Conservation (phyloP, 352 stramenopile species). For the Pythium aquatile region DNA sequence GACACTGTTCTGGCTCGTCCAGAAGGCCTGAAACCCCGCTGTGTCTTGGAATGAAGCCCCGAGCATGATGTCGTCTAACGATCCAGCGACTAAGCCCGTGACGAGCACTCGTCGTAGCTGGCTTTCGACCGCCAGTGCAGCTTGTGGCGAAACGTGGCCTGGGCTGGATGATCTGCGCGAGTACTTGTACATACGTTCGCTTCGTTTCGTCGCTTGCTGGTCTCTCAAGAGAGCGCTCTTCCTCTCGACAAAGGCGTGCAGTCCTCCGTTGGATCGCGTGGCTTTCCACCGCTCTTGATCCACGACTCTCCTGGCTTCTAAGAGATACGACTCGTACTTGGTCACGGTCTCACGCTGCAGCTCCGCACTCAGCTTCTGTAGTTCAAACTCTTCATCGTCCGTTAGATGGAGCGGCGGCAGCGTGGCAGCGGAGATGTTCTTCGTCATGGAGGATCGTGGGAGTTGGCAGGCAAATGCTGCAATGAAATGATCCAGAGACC, state of each 20-base stretch:
- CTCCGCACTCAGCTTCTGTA: constrained; percentile 19
- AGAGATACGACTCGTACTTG: constrained; percentile 37
- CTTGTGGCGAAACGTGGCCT: background rate
- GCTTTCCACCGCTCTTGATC: constrained; percentile 35
- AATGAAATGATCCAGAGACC: no score
- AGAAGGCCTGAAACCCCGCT: constrained; percentile 27
- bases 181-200: constrained; percentile 37
- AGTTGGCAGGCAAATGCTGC: background rate
- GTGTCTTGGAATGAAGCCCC: constrained; percentile 43
- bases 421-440: constrained; percentile 28
- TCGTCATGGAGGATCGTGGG: constrained; percentile 14
- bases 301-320: constrained; percentile 28
- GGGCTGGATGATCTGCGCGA: constrained; percentile 12
- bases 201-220: constrained; percentile 10
- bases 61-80: constrained; percentile 53
- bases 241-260: constrained; percentile 35
- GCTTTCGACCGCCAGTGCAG: background rate
- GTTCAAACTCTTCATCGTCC: constrained; percentile 33
- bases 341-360: constrained; percentile 26
- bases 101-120: constrained; percentile 19
- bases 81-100: constrained; percentile 34
- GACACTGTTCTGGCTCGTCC: constrained; percentile 13
- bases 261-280: background rate
- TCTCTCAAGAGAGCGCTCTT: background rate
- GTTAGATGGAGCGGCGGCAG: constrained; percentile 35